phyloP scores from a whole-genome alignment of 441 rosid species.

The Hypseocharis bilobata region DNA sequence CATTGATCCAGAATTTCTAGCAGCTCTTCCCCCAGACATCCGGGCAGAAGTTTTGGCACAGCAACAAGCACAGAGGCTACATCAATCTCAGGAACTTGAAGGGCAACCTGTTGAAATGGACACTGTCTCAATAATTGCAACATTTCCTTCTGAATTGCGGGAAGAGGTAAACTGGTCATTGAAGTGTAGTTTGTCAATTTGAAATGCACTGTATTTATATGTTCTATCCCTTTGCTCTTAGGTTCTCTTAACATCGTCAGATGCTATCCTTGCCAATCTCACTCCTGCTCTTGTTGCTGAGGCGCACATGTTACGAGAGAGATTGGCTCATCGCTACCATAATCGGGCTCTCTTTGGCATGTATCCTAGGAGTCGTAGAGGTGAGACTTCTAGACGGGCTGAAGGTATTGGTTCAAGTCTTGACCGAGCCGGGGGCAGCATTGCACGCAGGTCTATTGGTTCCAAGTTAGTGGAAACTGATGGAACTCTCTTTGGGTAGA shows the following conservation, averaged over 20 bases:
- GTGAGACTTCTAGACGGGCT: conserved; percentile 83
- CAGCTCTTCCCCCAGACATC: conserved; percentile 97
- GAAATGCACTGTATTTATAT: neutral
- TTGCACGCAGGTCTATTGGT: conserved; percentile 52
- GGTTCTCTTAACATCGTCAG: conserved; percentile 93
- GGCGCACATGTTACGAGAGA: conserved; percentile 96
- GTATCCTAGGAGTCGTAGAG: conserved; percentile 92
- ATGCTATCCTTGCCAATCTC: conserved; percentile 94
- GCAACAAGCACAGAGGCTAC: conserved; percentile 88
- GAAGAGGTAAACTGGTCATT: conserved; percentile 61
- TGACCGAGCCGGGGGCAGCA: conserved; percentile 49
- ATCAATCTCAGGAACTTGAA: conserved; percentile 95
- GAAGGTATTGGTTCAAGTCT: conserved; percentile 65
- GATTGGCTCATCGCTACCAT: conserved; percentile 85
- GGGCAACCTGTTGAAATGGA: conserved; percentile 99
- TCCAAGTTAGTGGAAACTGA: conserved; percentile 78
- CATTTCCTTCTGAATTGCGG: conserved; percentile 91
- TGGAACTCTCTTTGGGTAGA: conserved; percentile 83
- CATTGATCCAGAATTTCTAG: conserved; percentile 97
- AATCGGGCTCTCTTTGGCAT: conserved; percentile 80
- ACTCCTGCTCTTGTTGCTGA: conserved; percentile 98
- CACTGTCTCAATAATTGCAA: conserved; percentile 91
- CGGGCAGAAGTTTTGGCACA: conserved; percentile 93
- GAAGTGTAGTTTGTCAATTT: conserved; percentile 2
- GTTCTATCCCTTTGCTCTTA: conserved; percentile 25